Evolutionary conservation across 2,329 filamentous ascomycete genomes (phyloP).

Genomic region (Monosporascus cannonballus): DNA sequence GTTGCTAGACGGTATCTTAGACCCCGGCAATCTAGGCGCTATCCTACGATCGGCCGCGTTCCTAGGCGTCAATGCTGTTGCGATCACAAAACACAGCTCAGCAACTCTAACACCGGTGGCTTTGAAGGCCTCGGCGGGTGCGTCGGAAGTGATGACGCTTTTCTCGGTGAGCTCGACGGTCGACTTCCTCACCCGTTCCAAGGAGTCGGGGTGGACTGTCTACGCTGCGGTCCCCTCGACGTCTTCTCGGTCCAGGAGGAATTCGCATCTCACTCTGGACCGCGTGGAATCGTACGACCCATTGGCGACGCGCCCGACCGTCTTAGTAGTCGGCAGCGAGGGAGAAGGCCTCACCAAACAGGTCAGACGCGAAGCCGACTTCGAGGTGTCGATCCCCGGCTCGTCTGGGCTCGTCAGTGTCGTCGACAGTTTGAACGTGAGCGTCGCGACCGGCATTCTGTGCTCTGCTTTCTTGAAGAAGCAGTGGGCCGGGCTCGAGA

Average conservation of each 20-base stretch:
- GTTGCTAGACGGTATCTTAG: constrained; percentile 69
- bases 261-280: constrained; percentile 42
- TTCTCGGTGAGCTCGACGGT: constrained; percentile 63
- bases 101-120: constrained; percentile 70
- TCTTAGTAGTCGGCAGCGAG: constrained; percentile 80
- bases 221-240: constrained; percentile 65
- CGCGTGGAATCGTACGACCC: constrained; percentile 46
- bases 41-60: constrained; percentile 87
- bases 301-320: constrained; percentile 56
- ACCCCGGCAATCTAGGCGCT: constrained; percentile 85
- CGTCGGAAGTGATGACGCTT: constrained; percentile 72
- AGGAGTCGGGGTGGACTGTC: constrained; percentile 70
- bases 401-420: constrained; percentile 42
- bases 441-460: constrained; percentile 76
- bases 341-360: constrained; percentile 64
- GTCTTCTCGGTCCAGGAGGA: constrained; percentile 23
- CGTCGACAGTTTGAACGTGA: constrained; percentile 91
- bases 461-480: constrained; percentile 60
- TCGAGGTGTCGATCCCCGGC: constrained; percentile 58
- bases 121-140: constrained; percentile 83
- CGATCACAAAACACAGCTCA: constrained; percentile 66
- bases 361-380: constrained; percentile 61
- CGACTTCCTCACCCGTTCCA: constrained; percentile 64
- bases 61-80: constrained; percentile 80
- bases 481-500: constrained; percentile 14